A percentile compares a stretch with the other conserved stretches of the same genome.
Conservation (phyloP, 1,284 basidiomycete genomes). For the Cutaneotrichosporon cavernicola region DNA sequence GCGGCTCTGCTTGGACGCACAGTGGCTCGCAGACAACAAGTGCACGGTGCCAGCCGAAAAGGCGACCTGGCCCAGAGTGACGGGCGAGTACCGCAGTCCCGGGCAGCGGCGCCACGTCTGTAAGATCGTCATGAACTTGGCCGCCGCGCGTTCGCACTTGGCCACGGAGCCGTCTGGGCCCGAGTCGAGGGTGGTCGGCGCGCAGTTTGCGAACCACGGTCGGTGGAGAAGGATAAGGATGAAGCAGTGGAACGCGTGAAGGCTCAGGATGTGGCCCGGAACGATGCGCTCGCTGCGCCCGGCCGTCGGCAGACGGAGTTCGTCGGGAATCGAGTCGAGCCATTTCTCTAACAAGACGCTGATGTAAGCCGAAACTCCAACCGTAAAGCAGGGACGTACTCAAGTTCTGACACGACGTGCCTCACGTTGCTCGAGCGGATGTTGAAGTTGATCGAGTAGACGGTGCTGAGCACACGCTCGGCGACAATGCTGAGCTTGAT, state of each 20-base stretch:
- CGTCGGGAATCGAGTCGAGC: slow-evolving; percentile 26
- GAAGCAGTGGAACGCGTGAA: slow-evolving; percentile 31
- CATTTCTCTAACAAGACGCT: slow-evolving; percentile 24
- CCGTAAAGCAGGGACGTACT: slow-evolving; percentile 8
- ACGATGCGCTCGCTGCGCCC: slow-evolving; percentile 13
- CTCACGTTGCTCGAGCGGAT: slow-evolving; percentile 19
- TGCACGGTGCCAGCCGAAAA: slow-evolving; percentile 40
- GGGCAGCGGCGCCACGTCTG: slow-evolving; percentile 31
- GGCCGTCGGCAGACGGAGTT: slow-evolving; percentile 15
- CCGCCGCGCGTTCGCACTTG: slow-evolving; percentile 22
- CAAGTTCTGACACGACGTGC: slow-evolving; percentile 22
- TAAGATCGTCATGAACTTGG: slow-evolving; percentile 30
- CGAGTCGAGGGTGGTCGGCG: background rate
- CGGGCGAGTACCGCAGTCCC: slow-evolving; percentile 38
- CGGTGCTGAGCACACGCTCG: slow-evolving; percentile 25
- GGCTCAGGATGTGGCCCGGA: slow-evolving; percentile 30
- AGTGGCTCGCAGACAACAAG: slow-evolving; percentile 33
- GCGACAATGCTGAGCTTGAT: slow-evolving; percentile 27
- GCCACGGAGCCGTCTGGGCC: slow-evolving; percentile 14
- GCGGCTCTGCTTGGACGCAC: slow-evolving; percentile 18
- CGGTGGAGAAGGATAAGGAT: slow-evolving; percentile 34
- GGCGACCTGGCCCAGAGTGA: slow-evolving; percentile 35
- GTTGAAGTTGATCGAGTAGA: slow-evolving; percentile 25
- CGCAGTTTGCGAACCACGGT: slow-evolving; percentile 25
- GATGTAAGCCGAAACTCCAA: slow-evolving; percentile 4